These are phyloP conservation scores for Ilyonectria robusta DNA, from an alignment of 2,329 filamentous ascomycete species.

Conservation along the genomic window DNA sequence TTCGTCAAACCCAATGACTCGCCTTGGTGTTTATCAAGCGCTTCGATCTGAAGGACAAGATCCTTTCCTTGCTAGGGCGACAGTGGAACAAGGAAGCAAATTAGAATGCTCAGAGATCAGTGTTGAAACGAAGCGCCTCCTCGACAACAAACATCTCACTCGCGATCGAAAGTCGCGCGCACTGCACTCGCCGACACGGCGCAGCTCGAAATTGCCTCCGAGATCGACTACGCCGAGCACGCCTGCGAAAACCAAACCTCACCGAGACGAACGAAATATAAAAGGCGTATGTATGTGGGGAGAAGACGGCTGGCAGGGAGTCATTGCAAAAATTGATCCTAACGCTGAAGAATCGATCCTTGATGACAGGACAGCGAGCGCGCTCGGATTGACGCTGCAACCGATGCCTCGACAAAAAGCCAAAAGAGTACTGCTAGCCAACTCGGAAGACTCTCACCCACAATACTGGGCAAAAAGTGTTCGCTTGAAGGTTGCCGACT, in stretches of 20 bases:
- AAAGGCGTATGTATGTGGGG: conserved; percentile 12
- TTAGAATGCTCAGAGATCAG: too few relatives aligned
- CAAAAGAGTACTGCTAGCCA: background rate
- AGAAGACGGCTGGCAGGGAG: conserved; percentile 13
- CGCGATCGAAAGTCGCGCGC: background rate
- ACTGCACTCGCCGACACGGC: background rate
- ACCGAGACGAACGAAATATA: background rate
- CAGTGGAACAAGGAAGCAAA: background rate
- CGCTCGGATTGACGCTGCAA: conserved; percentile 7
- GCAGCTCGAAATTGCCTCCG: background rate
- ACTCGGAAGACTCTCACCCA: background rate
- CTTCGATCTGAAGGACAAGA: background rate
- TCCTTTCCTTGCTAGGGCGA: background rate
- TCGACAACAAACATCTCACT: background rate
- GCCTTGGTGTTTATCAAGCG: background rate
- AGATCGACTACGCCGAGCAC: background rate
- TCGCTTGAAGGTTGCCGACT: background rate
- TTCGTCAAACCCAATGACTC: background rate
- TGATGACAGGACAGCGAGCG: conserved; percentile 1
- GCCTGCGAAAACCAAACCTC: too few relatives aligned
- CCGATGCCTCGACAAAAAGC: conserved; percentile 6
- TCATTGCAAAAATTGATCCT: conserved; percentile 4
- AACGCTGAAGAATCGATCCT: conserved; percentile 9
- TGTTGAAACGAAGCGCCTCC: background rate
- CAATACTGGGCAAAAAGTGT: conserved; percentile 4